Evolutionary conservation across 2,329 filamentous ascomycete genomes (phyloP).

Genomic region (Drechmeria coniospora): DNA sequence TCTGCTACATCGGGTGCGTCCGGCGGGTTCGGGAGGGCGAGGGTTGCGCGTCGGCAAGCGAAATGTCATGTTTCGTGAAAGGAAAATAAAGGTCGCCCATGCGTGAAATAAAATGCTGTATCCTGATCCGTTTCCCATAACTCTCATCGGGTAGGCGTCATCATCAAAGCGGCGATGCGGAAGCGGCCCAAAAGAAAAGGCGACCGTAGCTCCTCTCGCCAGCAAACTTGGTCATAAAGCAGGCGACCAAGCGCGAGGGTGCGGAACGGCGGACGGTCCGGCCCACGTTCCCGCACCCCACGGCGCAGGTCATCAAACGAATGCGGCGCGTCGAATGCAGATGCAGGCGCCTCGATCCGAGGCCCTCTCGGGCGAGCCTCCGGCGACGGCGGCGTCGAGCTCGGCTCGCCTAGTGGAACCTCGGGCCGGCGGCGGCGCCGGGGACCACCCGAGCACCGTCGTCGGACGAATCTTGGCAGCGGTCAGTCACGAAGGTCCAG

Average conservation of each 20-base stretch:
- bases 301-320: too few species aligned
- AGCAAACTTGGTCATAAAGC: too few species aligned
- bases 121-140: slow-evolving; percentile 23
- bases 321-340: too few species aligned
- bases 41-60: slow-evolving; percentile 11
- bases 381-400: background rate
- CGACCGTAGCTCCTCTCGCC: background rate
- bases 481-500: slow-evolving; percentile 3
- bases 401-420: slow-evolving; percentile 18
- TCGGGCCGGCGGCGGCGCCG: slow-evolving; percentile 17
- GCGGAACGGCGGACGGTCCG: too few species aligned
- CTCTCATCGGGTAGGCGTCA: slow-evolving; percentile 22
- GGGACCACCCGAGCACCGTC: slow-evolving; percentile 23
- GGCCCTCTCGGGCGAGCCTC: slow-evolving; percentile 1
- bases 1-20: slow-evolving; percentile 11
- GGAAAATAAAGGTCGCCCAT: slow-evolving; percentile 30
- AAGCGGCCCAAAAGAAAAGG: background rate
- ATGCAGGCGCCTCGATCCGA: too few species aligned
- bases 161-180: too few species aligned
- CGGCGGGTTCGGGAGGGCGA: slow-evolving; percentile 12
- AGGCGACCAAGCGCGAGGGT: too few species aligned
- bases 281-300: too few species aligned
- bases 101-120: slow-evolving; percentile 22
- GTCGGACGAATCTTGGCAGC: slow-evolving; percentile 25
- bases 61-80: slow-evolving; percentile 19